Evolutionary conservation across 345 rosid genomes (phyloP).

Genomic region (Eucalyptus fibrosa): DNA sequence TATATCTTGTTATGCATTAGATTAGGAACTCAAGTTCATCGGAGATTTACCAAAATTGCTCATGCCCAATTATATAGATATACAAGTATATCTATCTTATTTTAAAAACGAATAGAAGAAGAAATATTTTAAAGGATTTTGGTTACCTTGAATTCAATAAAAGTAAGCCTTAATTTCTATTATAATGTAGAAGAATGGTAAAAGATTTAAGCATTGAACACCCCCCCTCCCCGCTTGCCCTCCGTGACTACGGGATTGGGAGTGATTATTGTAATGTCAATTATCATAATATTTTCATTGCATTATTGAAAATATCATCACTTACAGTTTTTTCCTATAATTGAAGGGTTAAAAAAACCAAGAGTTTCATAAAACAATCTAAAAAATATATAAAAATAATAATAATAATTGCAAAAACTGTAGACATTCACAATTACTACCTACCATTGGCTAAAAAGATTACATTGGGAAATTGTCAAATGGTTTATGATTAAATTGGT

Average conservation of each 20-base stretch:
- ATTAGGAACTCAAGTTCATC: neutral
- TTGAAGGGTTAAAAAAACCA: neutral
- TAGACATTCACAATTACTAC: accelerated
- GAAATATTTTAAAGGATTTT: neutral
- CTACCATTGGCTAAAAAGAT: neutral
- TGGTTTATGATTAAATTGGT: too few relatives aligned
- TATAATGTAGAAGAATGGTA: too few relatives aligned
- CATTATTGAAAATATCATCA: neutral
- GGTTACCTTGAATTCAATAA: neutral
- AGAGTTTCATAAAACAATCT: neutral
- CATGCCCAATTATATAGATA: neutral
- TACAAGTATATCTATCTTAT: neutral
- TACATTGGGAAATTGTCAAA: neutral
- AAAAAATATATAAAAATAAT: too few relatives aligned
- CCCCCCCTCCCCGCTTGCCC: neutral
- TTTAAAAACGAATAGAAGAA: neutral
- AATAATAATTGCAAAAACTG: too few relatives aligned
- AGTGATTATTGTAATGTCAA: neutral
- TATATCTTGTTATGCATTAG: neutral
- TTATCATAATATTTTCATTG: neutral
- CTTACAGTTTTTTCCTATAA: neutral
- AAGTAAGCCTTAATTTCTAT: neutral
- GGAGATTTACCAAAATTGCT: neutral
- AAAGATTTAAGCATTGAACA: neutral
- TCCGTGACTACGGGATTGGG: neutral